Percentiles rank a stretch among this genome's conserved stretches.
These are phyloP conservation scores for Strobilomyces dryophilus DNA, from an alignment of 768 basidiomycete species.

Conservation along the genomic window DNA sequence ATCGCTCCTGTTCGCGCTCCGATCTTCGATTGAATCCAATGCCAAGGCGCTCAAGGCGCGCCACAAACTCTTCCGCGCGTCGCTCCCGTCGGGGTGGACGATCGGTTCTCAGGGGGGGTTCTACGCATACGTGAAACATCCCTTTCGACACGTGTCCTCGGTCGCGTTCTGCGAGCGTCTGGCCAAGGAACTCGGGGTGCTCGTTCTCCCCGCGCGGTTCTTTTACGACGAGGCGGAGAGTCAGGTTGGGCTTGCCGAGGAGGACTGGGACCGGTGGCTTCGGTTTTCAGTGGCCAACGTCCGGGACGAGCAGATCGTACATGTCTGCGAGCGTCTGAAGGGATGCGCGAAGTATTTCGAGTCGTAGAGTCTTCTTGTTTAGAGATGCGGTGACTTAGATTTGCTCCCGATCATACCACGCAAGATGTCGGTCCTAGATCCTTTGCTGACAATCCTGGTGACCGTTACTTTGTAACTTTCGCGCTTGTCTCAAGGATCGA, in stretches of 20 bases:
- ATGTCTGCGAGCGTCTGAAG: conserved; percentile 49
- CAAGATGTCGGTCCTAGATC: too few species aligned
- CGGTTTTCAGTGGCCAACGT: conserved; percentile 82
- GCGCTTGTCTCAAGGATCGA: too few species aligned
- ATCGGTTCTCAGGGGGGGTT: conserved; percentile 68
- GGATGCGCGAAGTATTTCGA: conserved; percentile 36
- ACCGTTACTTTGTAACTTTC: too few species aligned
- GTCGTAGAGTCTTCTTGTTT: conserved; percentile 9
- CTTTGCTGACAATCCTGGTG: too few species aligned
- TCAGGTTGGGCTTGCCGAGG: conserved; percentile 20
- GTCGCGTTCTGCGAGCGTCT: conserved; percentile 54
- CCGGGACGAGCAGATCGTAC: conserved; percentile 52
- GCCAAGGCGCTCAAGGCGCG: conserved; percentile 48
- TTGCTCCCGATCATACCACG: too few species aligned
- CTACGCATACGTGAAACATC: conserved; percentile 74
- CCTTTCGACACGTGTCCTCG: conserved; percentile 46
- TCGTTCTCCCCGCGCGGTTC: conserved; percentile 63
- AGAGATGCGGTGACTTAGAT: too few species aligned
- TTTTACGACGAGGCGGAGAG: conserved; percentile 19
- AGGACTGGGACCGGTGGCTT: conserved; percentile 58
- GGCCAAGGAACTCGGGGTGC: conserved; percentile 58
- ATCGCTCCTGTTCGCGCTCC: conserved; percentile 47
- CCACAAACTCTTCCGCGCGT: conserved; percentile 50
- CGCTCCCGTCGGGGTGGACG: conserved; percentile 52
- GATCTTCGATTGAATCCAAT: conserved; percentile 55